Evolutionary conservation across 441 rosid species (phyloP).

Genomic region (Gossypium davidsonii): DNA sequence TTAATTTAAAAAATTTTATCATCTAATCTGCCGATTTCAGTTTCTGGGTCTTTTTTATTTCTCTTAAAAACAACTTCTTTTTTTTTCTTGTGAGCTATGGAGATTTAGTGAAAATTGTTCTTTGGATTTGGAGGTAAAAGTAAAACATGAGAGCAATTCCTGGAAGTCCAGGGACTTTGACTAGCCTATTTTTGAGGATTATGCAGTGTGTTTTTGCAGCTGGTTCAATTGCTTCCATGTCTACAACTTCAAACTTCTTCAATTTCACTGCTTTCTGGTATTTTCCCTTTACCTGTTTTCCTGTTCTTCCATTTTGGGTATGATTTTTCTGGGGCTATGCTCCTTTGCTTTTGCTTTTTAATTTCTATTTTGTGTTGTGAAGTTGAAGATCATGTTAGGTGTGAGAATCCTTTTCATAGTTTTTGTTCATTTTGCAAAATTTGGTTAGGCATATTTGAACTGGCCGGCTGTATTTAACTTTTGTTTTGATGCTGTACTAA

Average conservation of each 20-base stretch:
- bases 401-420: not conserved
- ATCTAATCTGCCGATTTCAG: not conserved
- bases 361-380: not conserved
- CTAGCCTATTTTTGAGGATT: slow-evolving; percentile 58
- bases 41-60: slow-evolving; percentile 13
- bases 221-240: slow-evolving; percentile 63
- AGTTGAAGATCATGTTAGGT: not conserved
- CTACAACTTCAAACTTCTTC: slow-evolving; percentile 55
- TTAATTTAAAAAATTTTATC: not conserved
- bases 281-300: slow-evolving; percentile 8
- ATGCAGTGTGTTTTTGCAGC: slow-evolving; percentile 69
- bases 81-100: slow-evolving; percentile 3
- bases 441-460: not conserved
- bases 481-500: not conserved
- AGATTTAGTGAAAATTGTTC: slow-evolving; percentile 14
- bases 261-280: slow-evolving; percentile 77
- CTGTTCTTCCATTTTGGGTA: too few species aligned
- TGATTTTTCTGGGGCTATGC: too few species aligned
- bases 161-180: slow-evolving; percentile 81
- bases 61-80: not conserved
- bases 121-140: not conserved
- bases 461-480: not conserved
- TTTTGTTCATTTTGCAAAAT: not conserved
- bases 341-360: not conserved
- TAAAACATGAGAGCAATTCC: slow-evolving; percentile 64